phyloP scores from a whole-genome alignment of 2,329 filamentous ascomycete genomes.

The Ambrosiella xylebori region DNA sequence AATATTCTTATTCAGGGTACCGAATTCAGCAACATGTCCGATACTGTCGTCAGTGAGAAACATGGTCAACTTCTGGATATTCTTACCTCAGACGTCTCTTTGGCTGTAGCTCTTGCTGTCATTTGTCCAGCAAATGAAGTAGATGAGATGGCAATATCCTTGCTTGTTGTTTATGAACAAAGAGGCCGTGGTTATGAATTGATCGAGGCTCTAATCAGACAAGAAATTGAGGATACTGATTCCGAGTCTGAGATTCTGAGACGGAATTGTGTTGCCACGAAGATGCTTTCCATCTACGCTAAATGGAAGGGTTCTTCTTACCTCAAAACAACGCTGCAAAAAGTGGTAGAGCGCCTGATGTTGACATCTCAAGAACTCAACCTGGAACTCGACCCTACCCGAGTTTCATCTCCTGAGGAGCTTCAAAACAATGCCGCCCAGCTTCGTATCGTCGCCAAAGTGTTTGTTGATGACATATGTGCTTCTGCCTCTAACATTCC shows the following conservation, averaged over 20 bases:
- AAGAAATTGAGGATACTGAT: conserved; percentile 52
- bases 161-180: conserved; percentile 54
- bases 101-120: conserved; percentile 46
- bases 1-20: conserved; percentile 57
- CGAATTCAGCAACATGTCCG: conserved; percentile 51
- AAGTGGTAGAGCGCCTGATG: conserved; percentile 49
- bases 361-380: conserved; percentile 49
- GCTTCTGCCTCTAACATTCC: conserved; percentile 45
- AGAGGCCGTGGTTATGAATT: conserved; percentile 45
- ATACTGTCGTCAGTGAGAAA: conserved; percentile 49
- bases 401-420: conserved; percentile 42
- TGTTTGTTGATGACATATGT: conserved; percentile 55
- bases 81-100: conserved; percentile 42
- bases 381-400: conserved; percentile 48
- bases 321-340: conserved; percentile 45
- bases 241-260: conserved; percentile 51
- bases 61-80: conserved; percentile 48
- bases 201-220: conserved; percentile 48
- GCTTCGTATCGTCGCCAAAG: conserved; percentile 48
- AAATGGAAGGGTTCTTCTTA: conserved; percentile 54
- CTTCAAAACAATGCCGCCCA: conserved; percentile 49
- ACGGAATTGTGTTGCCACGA: conserved; percentile 54
- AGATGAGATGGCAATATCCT: conserved; percentile 49
- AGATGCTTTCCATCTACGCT: conserved; percentile 53
- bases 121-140: conserved; percentile 51